Base-by-base conservation (phyloP, 2,329 filamentous ascomycete species). In the Zasmidium citrigriseum region DNA sequence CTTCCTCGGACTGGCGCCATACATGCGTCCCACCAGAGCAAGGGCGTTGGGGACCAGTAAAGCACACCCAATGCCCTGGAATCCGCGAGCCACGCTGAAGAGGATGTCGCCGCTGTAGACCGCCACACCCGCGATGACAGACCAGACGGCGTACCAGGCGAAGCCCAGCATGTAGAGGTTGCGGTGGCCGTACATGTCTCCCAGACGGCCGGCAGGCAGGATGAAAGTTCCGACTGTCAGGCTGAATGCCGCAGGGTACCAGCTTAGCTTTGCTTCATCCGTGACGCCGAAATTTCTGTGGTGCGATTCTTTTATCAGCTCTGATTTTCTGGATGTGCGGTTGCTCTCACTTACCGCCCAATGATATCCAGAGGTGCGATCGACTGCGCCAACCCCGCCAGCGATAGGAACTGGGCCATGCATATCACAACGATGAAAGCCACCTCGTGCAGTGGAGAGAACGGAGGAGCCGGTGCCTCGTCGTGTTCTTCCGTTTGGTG, bases 221-320 rank as follows among this genome's bases (percentile, higher is more conserved):
- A 78, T 77, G 62, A 77, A 77, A 3, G 75, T 77, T 25, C 76
- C 75, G 18, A 76, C 73, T 1, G 75, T 76, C 38, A 77, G 64
- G 51, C 65, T 68, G 68, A 76, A 78, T 12, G 68, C 74, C 3
- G 76, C 75, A 44, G 76, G 70, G 20, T 76, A 72, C 76, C 76
- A 78, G 16, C 75, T 73, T 29, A 76, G 71, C 49, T 78, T 67
- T 21, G 74, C 78, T 11, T 76, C 71, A 47, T 72, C 72, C 2
- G 67, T 69, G 25, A 72, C 71, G 14, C 70, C 70, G 27, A 83
- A 76, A 24, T 73, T 73, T 22, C 22, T 29, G 23, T n/a, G n/a
- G n/a, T n/a, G n/a, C n/a, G n/a, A n/a, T n/a, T n/a, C n/a, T n/a
- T n/a, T n/a, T n/a, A n/a, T n/a, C n/a, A n/a, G n/a, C n/a, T n/a